Evolutionary conservation across 73 alveolate genomes (phyloP), one percentile per base, ranked within the genome.

Genomic region (Stentor roeselii): DNA sequence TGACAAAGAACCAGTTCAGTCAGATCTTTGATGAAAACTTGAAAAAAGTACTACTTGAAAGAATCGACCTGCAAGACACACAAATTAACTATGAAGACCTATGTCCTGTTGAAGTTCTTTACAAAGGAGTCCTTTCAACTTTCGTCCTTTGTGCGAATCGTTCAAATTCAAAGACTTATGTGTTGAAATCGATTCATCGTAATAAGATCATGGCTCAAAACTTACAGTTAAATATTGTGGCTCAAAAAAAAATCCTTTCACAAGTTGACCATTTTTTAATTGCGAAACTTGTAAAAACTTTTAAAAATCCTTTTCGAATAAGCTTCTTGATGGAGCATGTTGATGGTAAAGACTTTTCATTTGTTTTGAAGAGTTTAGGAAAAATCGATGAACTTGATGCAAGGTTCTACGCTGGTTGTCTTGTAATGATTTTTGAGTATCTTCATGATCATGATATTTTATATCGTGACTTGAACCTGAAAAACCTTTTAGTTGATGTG

Each of bases 381-480:
- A 59, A 83, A 36, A 39, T 88, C 59, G 75, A 60, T 78, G 75
- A 75, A 6, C 78, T 59, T 31, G 90, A 88, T 78, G 60, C 92
- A 60, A 80, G 78, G 76, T 93, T 91, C 82, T 93, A 93, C 75
- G 96, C 87, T 31, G 95, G 95, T 31, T 90, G 92, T 86, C 86
- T 93, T 2, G 83, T 90, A 35, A 85, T 92, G 67, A 95, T 93
- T 14, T 78, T 92, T 59, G 95, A 89, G 31, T 92, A 92, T 87
- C 86, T 92, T 58, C 97, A 92, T 59, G 41, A 84, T 40, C 78
- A 90, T 58, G 94, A 88, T 32, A 90, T 92, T 59, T 78, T 93
- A 75, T 93, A 93, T 89, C 86, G 98, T 75, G 98, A 93, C 82
- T 82, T 92, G 84, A 92, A 92, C 59, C 96, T 95, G 39, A 95